phyloP scores from a whole-genome alignment of 495 filamentous ascomycete species.

The Lentithecium fluviatile region DNA sequence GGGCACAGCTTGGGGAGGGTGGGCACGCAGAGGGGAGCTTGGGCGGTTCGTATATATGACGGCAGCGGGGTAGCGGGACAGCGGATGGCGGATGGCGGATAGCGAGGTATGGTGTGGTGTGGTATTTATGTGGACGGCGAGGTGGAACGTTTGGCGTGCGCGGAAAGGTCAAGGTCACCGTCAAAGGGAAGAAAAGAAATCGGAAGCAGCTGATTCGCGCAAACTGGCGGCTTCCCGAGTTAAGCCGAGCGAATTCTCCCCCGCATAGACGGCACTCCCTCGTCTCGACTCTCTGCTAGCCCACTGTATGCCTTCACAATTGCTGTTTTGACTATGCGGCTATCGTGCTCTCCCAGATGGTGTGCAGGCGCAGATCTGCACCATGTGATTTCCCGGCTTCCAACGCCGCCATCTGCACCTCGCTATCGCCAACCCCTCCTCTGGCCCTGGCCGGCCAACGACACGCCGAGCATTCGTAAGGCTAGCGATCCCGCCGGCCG shows the following conservation, averaged over 20 bases:
- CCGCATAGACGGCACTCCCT: too few relatives aligned
- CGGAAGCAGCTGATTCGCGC: conserved; percentile 31
- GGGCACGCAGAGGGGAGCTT: too few relatives aligned
- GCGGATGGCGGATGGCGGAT: too few relatives aligned
- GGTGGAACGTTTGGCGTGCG: conserved; percentile 10
- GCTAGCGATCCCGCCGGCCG: neutral
- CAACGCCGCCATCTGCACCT: neutral
- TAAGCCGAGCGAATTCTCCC: neutral
- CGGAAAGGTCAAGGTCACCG: neutral
- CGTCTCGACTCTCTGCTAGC: too few relatives aligned
- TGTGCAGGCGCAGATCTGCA: conserved; percentile 21
- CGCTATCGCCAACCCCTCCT: conserved; percentile 10
- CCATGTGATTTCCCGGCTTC: conserved; percentile 11
- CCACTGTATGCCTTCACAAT: too few relatives aligned
- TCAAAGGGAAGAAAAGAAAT: conserved; percentile 31
- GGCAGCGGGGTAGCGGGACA: too few relatives aligned
- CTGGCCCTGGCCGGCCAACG: conserved; percentile 11
- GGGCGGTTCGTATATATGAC: too few relatives aligned
- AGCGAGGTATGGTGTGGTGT: neutral
- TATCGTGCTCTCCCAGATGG: neutral
- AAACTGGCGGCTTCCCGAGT: conserved; percentile 1
- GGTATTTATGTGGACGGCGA: conserved; percentile 13
- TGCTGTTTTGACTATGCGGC: too few relatives aligned
- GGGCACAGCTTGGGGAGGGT: neutral
- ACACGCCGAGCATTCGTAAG: conserved; percentile 12